Base-by-base conservation (phyloP, 192 early-diverging fungal species). In the Thoreauomyces humboldtii region DNA sequence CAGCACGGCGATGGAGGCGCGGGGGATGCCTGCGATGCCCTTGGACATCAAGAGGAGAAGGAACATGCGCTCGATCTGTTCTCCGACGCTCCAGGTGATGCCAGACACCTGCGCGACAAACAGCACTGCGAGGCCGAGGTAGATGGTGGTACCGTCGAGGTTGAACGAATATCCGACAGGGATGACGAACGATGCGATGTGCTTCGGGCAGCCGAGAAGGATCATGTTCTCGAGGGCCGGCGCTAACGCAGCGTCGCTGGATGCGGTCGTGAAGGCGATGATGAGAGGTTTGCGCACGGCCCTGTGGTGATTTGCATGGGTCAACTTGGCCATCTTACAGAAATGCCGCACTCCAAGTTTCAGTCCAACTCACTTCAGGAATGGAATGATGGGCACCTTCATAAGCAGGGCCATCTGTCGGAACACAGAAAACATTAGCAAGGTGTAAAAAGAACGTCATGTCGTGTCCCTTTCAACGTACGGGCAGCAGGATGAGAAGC, bases 211-310 rank as follows among this genome's bases (percentile, higher is more conserved):
- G 5, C 89, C 89, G 63, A 89, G 86, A 11, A 44, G 73, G 21
- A 81, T 70, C 68, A 91, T 81, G 69, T 81, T 83, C 72, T 89
- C 84, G 75, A 91, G 83, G 15, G 86, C 89, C 34, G 75, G 76
- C 1, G 84, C 85, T 14, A 91, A 77, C 15, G 86, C 87, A 47
- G 89, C 85, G 64, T 91, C 89, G 29, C 82, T 85, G 2, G 86
- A 87, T 28, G 89, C 88, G 24, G 88, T 87, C 25, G 83, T 80
- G 58, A 89, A 91, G 7, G 89, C 88, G 70, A 91, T 86, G 44
- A 88, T 35, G 67, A 88, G 80, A 14, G 89, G 89, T 28, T 83
- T 70, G 33, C 72, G 55, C 17, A 87, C 75, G 24, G 79, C 73
- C 17, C n/a, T n/a, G n/a, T n/a, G n/a, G n/a, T n/a, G n/a, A n/a